A percentile compares a stretch with the other conserved stretches of the same genome.
Conservation (phyloP, 768 basidiomycete species). For the Rhodosporidiobolus odoratus region DNA sequence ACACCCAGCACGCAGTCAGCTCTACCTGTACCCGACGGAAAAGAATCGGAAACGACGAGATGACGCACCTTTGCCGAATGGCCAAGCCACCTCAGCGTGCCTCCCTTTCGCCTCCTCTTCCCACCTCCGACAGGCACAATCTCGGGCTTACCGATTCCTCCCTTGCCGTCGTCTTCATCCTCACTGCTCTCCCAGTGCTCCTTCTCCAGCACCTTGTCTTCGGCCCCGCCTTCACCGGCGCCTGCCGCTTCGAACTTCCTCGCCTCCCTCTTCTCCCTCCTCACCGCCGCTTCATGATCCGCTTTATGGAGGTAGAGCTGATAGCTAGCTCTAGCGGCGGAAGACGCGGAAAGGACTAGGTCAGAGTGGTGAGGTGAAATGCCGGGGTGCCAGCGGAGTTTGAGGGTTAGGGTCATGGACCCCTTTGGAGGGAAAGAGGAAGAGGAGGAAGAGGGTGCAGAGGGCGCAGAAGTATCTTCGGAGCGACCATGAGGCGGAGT, state of each 20-base stretch:
- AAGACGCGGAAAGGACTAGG: slow-evolving; percentile 4
- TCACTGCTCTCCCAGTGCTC: slow-evolving; percentile 3
- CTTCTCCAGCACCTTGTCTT: background rate
- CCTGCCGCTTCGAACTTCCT: background rate
- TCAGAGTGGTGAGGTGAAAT: background rate
- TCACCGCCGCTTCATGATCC: background rate
- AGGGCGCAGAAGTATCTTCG: too few species aligned
- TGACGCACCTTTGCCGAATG: slow-evolving; percentile 2
- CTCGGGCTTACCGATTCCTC: background rate
- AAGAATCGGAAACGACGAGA: background rate
- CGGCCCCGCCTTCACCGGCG: background rate
- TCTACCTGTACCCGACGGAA: background rate
- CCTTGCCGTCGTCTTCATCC: background rate
- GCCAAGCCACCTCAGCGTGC: slow-evolving; percentile 1
- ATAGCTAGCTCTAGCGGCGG: background rate
- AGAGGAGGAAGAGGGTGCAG: background rate
- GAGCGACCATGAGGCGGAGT: too few species aligned
- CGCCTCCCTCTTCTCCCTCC: background rate
- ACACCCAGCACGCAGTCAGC: background rate
- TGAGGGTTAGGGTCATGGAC: background rate
- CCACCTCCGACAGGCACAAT: background rate
- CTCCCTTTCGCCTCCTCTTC: slow-evolving; percentile 6
- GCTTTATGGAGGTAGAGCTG: background rate
- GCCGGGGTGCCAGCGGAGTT: slow-evolving; percentile 10
- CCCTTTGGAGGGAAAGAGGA: background rate